Evolutionary conservation across 345 rosid genomes (phyloP).

Genomic region (Citrus sp.): DNA sequence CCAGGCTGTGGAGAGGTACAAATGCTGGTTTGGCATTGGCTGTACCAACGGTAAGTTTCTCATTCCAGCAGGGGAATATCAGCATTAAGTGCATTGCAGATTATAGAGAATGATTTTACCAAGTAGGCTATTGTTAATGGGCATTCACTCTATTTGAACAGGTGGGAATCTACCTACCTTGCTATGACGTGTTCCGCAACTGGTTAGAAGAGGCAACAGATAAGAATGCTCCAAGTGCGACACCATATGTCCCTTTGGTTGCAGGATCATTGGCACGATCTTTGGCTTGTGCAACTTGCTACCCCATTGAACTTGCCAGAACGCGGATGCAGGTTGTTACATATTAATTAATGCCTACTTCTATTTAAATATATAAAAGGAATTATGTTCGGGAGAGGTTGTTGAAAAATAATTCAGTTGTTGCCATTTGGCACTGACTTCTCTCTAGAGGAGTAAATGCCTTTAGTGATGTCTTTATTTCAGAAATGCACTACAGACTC

Average conservation of each 20-base stretch:
- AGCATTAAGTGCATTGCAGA: not conserved
- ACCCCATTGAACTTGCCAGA: slow-evolving; percentile 94
- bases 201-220: slow-evolving; percentile 61
- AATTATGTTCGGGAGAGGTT: not conserved
- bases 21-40: slow-evolving; percentile 95
- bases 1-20: slow-evolving; percentile 96
- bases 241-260: slow-evolving; percentile 61
- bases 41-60: slow-evolving; percentile 68
- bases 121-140: not conserved
- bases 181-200: slow-evolving; percentile 81
- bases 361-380: not conserved
- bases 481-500: not conserved
- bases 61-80: not conserved
- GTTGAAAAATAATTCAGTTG: not conserved
- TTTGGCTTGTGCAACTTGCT: slow-evolving; percentile 85
- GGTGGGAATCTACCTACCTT: slow-evolving; percentile 97
- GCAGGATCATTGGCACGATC: slow-evolving; percentile 92
- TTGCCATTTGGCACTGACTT: not conserved
- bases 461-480: too few relatives aligned
- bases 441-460: not conserved
- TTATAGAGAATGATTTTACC: not conserved
- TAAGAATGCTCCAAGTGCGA: slow-evolving; percentile 42
- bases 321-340: slow-evolving; percentile 98
- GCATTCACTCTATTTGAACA: slow-evolving; percentile 24
- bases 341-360: not conserved